phyloP scores from a whole-genome alignment of 2,329 filamentous ascomycete species.

The Beauveria varroae region DNA sequence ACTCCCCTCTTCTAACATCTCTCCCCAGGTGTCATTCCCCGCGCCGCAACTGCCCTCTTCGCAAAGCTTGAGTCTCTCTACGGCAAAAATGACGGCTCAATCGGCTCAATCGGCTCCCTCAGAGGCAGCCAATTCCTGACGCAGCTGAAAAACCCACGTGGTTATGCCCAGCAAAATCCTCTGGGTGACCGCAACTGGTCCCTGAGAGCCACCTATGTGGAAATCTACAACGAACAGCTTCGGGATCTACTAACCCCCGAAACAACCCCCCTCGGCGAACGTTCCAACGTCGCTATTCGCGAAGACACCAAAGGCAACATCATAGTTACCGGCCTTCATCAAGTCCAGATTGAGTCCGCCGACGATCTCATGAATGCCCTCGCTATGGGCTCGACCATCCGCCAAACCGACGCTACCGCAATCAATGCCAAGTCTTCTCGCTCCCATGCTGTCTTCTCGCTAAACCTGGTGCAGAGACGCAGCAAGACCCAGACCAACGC shows the following conservation, averaged over 20 bases:
- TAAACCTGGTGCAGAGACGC: slow-evolving; percentile 87
- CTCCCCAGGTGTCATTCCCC: slow-evolving; percentile 77
- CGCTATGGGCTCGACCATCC: slow-evolving; percentile 87
- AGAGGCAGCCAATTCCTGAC: slow-evolving; percentile 54
- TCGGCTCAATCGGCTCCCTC: not conserved
- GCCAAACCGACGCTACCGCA: slow-evolving; percentile 93
- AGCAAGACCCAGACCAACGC: slow-evolving; percentile 44
- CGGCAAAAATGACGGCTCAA: slow-evolving; percentile 32
- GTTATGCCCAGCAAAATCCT: slow-evolving; percentile 49
- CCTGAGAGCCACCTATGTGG: slow-evolving; percentile 86
- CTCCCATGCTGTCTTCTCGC: slow-evolving; percentile 92
- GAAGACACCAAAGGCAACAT: slow-evolving; percentile 95
- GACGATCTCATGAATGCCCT: slow-evolving; percentile 86
- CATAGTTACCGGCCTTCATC: slow-evolving; percentile 79
- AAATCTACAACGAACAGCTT: slow-evolving; percentile 97
- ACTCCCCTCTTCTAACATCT: slow-evolving; percentile 1
- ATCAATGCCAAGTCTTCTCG: slow-evolving; percentile 97
- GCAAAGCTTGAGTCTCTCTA: slow-evolving; percentile 66
- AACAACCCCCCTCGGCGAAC: slow-evolving; percentile 58
- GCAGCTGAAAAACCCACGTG: slow-evolving; percentile 70
- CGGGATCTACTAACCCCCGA: slow-evolving; percentile 84
- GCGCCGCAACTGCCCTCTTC: slow-evolving; percentile 79
- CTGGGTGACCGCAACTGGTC: slow-evolving; percentile 74
- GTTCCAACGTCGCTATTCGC: slow-evolving; percentile 77
- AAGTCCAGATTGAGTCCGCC: slow-evolving; percentile 81